Conservation (phyloP, 2,329 filamentous ascomycete species). For the Grosmannia penicillata region DNA sequence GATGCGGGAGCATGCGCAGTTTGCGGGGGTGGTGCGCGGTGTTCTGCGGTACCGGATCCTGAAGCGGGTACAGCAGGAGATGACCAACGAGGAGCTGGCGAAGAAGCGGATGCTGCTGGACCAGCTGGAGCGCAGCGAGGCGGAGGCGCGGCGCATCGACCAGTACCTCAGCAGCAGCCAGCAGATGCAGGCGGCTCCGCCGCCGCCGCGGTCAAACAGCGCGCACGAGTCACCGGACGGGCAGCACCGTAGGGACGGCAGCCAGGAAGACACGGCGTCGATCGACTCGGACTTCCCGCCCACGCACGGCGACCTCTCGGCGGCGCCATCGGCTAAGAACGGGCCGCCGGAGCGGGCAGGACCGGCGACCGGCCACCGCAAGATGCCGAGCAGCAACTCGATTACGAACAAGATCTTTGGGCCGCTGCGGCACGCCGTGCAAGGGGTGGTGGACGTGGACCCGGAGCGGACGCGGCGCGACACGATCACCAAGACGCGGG, state of each 20-base stretch:
- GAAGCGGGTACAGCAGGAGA: constrained; percentile 93
- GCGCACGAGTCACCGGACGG: constrained; percentile 29
- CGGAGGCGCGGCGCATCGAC: constrained; percentile 84
- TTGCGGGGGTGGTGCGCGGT: constrained; percentile 80
- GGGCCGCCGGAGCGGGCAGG: constrained; percentile 40
- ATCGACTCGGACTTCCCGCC: constrained; percentile 95
- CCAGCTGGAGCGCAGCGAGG: constrained; percentile 82
- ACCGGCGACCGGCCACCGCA: constrained; percentile 48
- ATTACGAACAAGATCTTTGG: constrained; percentile 92
- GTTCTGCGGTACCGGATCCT: constrained; percentile 82
- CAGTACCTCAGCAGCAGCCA: constrained; percentile 73
- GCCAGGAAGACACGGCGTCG: constrained; percentile 66
- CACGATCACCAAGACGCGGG: constrained; percentile 87
- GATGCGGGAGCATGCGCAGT: constrained; percentile 95
- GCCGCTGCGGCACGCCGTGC: constrained; percentile 84
- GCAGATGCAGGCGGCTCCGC: constrained; percentile 26
- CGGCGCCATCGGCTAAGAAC: constrained; percentile 60
- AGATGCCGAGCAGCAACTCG: constrained; percentile 70
- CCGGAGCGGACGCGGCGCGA: constrained; percentile 85
- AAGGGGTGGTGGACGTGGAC: constrained; percentile 91
- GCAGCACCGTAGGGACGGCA: constrained; percentile 38
- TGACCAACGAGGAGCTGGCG: constrained; percentile 83
- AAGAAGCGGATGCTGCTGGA: constrained; percentile 76
- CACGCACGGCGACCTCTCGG: constrained; percentile 59
- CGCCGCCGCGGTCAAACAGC: constrained; percentile 54